These are phyloP conservation scores for Boletus pseudopeckii DNA, from an alignment of 768 basidiomycete species.

Conservation along the genomic window DNA sequence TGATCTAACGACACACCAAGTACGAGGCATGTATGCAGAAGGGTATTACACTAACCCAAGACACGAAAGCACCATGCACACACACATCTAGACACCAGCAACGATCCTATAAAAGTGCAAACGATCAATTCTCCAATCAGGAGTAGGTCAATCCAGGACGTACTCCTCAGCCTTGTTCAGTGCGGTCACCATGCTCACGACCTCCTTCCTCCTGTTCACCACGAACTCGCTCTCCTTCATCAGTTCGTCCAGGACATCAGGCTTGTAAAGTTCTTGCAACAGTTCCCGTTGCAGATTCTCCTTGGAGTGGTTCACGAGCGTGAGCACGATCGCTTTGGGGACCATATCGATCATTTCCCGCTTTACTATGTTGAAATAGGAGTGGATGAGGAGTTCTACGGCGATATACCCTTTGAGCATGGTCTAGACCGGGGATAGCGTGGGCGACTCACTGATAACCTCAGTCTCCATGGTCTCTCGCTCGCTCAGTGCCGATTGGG, in stretches of 20 bases:
- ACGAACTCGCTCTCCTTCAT: constrained; percentile 93
- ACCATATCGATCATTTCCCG: constrained; percentile 99
- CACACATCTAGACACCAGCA: constrained; percentile 49
- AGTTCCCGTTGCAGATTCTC: constrained; percentile 94
- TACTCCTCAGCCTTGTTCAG: constrained; percentile 98
- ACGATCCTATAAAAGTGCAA: constrained; percentile 45
- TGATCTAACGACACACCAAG: constrained; percentile 17
- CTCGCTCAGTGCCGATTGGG: constrained; percentile 87
- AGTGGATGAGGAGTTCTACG: constrained; percentile 89
- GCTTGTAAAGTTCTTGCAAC: constrained; percentile 94
- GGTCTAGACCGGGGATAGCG: neutral
- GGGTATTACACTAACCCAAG: constrained; percentile 31
- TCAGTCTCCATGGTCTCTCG: constrained; percentile 98
- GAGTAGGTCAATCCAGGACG: constrained; percentile 41
- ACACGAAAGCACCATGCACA: constrained; percentile 3
- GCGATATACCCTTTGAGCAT: constrained; percentile 1
- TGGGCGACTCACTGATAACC: constrained; percentile 84
- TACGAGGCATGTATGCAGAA: constrained; percentile 21
- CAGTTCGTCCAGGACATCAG: constrained; percentile 91
- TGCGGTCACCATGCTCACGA: constrained; percentile 87
- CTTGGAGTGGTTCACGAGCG: constrained; percentile 89
- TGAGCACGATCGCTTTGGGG: constrained; percentile 90
- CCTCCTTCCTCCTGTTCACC: constrained; percentile 89
- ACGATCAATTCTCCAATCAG: constrained; percentile 10
- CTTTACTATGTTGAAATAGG: constrained; percentile 98